Percentiles rank a stretch among this genome's conserved stretches.
These are phyloP conservation scores for Jatropha multifida DNA, from an alignment of 441 rosid species.

Conservation along the genomic window DNA sequence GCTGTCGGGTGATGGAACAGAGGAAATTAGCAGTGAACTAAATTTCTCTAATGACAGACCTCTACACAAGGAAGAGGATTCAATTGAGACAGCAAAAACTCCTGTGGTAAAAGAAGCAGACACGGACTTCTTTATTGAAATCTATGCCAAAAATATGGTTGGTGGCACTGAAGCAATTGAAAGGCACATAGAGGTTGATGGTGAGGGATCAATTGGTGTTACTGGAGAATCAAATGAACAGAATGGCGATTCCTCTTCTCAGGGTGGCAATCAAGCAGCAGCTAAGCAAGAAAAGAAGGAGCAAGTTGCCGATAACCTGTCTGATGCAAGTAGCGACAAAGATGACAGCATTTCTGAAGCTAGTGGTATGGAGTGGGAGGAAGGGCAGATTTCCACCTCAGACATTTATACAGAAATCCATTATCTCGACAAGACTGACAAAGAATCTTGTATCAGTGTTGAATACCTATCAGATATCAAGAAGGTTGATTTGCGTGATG, in stretches of 20 bases:
- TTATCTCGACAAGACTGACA: slow-evolving; percentile 24
- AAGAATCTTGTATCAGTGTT: slow-evolving; percentile 14
- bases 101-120: slow-evolving; percentile 25
- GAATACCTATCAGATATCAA: slow-evolving; percentile 25
- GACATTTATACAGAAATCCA: slow-evolving; percentile 25
- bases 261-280: slow-evolving; percentile 10
- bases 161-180: slow-evolving; percentile 24
- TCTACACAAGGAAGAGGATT: slow-evolving; percentile 11
- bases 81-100: slow-evolving; percentile 1
- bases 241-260: too few species aligned
- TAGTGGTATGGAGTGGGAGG: slow-evolving; percentile 55
- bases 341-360: slow-evolving; percentile 27
- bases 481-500: slow-evolving; percentile 24
- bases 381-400: slow-evolving; percentile 22
- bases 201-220: not conserved
- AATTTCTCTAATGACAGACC: slow-evolving; percentile 4
- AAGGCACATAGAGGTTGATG: slow-evolving; percentile 20
- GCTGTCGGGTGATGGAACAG: slow-evolving; percentile 18
- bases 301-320: slow-evolving; percentile 31
- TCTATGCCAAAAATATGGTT: slow-evolving; percentile 38
- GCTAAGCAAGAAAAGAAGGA: slow-evolving; percentile 16
- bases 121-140: slow-evolving; percentile 42
- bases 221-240: slow-evolving; percentile 5
- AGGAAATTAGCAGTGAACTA: slow-evolving; percentile 12
- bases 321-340: slow-evolving; percentile 33